Evolutionary conservation across 495 filamentous ascomycete genomes (phyloP).

Genomic region (Hyaloscypha hepaticicola): DNA sequence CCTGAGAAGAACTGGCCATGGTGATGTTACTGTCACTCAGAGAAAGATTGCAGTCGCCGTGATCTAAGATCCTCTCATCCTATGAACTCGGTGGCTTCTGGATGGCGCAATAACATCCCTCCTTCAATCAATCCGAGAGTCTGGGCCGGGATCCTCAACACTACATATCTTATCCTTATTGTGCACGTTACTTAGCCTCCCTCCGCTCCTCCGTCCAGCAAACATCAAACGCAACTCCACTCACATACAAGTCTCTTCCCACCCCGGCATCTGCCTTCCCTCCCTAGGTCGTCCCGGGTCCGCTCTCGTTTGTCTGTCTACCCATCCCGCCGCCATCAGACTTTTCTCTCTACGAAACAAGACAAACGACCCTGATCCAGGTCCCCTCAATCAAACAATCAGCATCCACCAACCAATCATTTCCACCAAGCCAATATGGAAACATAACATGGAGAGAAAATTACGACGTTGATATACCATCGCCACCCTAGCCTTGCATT

Average conservation of each 20-base stretch:
- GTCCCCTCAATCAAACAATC: constrained; percentile 1
- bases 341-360: constrained; percentile 18
- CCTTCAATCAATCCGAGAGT: constrained; percentile 10
- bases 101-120: constrained; percentile 25
- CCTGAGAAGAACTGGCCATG: constrained; percentile 15
- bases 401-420: constrained; percentile 1
- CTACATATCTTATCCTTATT: not conserved
- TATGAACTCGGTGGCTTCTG: constrained; percentile 5
- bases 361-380: not conserved
- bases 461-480: constrained; percentile 12
- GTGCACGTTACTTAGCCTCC: constrained; percentile 25
- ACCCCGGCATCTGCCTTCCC: constrained; percentile 17
- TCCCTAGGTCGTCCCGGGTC: constrained; percentile 14
- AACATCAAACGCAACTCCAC: constrained; percentile 8
- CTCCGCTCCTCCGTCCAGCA: constrained; percentile 5
- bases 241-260: constrained; percentile 16
- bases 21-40: not conserved
- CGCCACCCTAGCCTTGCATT: constrained; percentile 22
- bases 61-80: constrained; percentile 11
- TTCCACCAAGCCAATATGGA: constrained; percentile 3
- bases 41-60: constrained; percentile 1
- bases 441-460: constrained; percentile 18
- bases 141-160: constrained; percentile 12
- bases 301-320: constrained; percentile 7
- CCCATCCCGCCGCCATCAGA: constrained; percentile 2